Conservation (phyloP, 495 filamentous ascomycete species). For the Neurospora sp. region DNA sequence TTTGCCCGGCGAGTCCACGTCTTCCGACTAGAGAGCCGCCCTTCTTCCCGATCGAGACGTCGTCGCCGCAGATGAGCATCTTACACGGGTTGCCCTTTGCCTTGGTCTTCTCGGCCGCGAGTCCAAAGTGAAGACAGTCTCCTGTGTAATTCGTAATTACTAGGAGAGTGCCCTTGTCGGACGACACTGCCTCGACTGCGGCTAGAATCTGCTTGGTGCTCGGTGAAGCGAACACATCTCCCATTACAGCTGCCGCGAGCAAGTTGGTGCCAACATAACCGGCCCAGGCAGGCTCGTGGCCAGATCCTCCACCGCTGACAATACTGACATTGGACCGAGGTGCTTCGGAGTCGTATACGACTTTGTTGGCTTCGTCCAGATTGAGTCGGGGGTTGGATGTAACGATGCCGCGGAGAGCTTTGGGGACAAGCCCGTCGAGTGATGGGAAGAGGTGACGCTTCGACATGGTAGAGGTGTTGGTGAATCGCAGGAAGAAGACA, state of each 20-base stretch:
- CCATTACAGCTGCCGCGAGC: conserved; percentile 48
- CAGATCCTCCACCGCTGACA: conserved; percentile 51
- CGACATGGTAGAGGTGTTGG: conserved; percentile 25
- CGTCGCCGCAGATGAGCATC: conserved; percentile 51
- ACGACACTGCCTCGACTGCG: conserved; percentile 45
- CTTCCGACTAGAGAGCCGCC: conserved; percentile 45
- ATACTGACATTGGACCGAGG: conserved; percentile 43
- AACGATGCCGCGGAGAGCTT: conserved; percentile 44
- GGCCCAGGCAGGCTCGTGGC: conserved; percentile 55
- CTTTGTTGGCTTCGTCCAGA: conserved; percentile 46
- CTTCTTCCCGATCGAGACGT: conserved; percentile 50
- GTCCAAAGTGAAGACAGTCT: conserved; percentile 54
- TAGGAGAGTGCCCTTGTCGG: conserved; percentile 48
- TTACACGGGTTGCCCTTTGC: conserved; percentile 43
- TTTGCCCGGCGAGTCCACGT: conserved; percentile 47
- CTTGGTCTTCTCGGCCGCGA: conserved; percentile 52
- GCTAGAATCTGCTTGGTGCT: conserved; percentile 53
- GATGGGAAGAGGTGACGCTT: conserved; percentile 36
- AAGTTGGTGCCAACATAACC: conserved; percentile 54
- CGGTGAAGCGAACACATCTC: conserved; percentile 54
- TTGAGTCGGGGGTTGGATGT: conserved; percentile 46
- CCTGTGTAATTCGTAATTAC: conserved; percentile 59
- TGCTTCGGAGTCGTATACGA: conserved; percentile 46
- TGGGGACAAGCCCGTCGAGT: conserved; percentile 43
- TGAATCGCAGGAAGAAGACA: not conserved